Conservation (phyloP, 2,329 filamentous ascomycete genomes). For the Coleophoma eucalyptorum region DNA sequence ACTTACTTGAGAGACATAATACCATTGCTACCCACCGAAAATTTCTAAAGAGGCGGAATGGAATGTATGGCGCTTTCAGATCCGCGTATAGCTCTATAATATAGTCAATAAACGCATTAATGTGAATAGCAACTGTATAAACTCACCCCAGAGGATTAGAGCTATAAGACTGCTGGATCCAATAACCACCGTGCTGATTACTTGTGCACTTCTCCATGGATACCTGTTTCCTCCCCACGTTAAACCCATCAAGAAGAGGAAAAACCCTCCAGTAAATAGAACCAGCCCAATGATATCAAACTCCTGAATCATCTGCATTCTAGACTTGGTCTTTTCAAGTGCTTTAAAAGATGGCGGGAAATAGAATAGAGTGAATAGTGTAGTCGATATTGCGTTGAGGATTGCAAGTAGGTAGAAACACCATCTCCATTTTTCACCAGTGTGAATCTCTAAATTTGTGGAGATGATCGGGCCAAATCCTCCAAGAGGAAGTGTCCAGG, state of each 20-base stretch:
- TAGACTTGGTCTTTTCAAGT: conserved; percentile 13
- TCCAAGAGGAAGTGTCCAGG: neutral
- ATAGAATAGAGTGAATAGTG: conserved; percentile 28
- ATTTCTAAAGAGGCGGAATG: conserved; percentile 22
- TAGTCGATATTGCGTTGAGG: conserved; percentile 21
- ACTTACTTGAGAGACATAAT: neutral
- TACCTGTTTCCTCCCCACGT: conserved; percentile 28
- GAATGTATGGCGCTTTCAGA: conserved; percentile 30
- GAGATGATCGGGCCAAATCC: neutral
- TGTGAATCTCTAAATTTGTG: neutral
- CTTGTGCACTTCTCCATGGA: conserved; percentile 25
- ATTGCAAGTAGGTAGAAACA: conserved; percentile 24
- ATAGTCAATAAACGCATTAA: no score
- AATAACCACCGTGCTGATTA: conserved; percentile 25
- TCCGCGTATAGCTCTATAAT: conserved; percentile 16
- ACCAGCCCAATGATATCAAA: conserved; percentile 28
- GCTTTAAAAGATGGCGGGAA: conserved; percentile 26
- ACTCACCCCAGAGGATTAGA: conserved; percentile 25
- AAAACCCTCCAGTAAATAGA: conserved; percentile 24
- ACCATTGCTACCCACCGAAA: neutral
- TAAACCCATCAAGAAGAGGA: conserved; percentile 26
- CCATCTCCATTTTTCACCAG: neutral
- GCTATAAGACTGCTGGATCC: conserved; percentile 16
- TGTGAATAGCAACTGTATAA: no score
- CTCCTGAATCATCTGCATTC: conserved; percentile 19